These are phyloP conservation scores for Auricularia heimuer DNA, from an alignment of 768 basidiomycete genomes.

Conservation along the genomic window DNA sequence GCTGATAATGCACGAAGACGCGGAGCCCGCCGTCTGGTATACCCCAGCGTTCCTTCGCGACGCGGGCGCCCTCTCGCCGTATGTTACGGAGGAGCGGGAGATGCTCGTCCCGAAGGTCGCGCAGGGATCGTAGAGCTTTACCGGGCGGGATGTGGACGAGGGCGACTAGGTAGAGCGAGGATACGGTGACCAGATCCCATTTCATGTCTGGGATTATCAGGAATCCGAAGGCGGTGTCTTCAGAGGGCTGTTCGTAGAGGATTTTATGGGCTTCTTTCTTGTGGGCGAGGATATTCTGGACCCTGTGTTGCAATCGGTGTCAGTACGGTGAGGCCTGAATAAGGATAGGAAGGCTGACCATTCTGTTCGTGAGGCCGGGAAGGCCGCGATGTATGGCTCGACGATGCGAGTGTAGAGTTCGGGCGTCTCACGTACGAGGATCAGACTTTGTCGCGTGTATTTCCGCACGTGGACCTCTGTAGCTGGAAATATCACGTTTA, in stretches of 20 bases:
- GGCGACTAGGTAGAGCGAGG: slow-evolving; percentile 78
- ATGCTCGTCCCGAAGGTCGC: slow-evolving; percentile 63
- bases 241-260: slow-evolving; percentile 44
- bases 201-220: slow-evolving; percentile 92
- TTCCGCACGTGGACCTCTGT: slow-evolving; percentile 86
- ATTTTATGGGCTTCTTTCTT: slow-evolving; percentile 65
- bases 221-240: slow-evolving; percentile 41
- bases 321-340: not conserved
- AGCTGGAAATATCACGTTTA: slow-evolving; percentile 79
- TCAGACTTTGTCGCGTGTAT: slow-evolving; percentile 66
- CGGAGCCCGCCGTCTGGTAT: slow-evolving; percentile 52
- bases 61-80: slow-evolving; percentile 37
- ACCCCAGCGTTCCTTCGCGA: slow-evolving; percentile 57
- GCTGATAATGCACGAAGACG: slow-evolving; percentile 91
- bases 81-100: slow-evolving; percentile 60
- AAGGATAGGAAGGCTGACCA: slow-evolving; percentile 41
- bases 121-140: slow-evolving; percentile 52
- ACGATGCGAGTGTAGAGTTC: slow-evolving; percentile 62
- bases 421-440: slow-evolving; percentile 79
- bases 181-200: slow-evolving; percentile 76
- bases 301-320: slow-evolving; percentile 39
- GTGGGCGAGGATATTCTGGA: slow-evolving; percentile 73
- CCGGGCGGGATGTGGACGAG: slow-evolving; percentile 41
- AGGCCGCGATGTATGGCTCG: slow-evolving; percentile 65
- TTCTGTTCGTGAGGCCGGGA: slow-evolving; percentile 67